Evolutionary conservation across 2,329 filamentous ascomycete genomes (phyloP).

Genomic region (Lasiodiplodia hormozganensis): DNA sequence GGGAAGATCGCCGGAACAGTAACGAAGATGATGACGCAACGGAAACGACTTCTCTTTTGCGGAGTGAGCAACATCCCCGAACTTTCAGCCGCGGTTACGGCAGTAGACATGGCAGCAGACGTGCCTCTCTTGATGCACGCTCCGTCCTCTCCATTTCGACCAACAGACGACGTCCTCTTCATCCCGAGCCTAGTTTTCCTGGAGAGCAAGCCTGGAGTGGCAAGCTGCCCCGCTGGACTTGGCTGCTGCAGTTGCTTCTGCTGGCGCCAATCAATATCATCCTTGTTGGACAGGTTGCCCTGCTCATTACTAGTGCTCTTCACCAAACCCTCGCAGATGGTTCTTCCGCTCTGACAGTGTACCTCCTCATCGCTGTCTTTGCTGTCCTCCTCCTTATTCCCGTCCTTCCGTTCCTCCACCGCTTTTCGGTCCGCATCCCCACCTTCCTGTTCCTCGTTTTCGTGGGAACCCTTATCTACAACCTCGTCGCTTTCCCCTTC

Average conservation of each 20-base stretch:
- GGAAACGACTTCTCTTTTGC: conserved; percentile 65
- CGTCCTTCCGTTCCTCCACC: conserved; percentile 82
- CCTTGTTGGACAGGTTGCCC: conserved; percentile 75
- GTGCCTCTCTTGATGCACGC: conserved; percentile 46
- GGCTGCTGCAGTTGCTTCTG: conserved; percentile 85
- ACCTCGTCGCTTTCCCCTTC: conserved; percentile 87
- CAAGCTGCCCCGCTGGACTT: conserved; percentile 80
- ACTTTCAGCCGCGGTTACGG: conserved; percentile 55
- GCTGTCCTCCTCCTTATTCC: conserved; percentile 78
- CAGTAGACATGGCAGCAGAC: conserved; percentile 53
- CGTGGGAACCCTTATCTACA: conserved; percentile 80
- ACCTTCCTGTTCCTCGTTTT: conserved; percentile 77
- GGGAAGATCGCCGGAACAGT: conserved; percentile 22
- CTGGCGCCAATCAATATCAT: conserved; percentile 80
- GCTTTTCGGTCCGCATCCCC: conserved; percentile 83
- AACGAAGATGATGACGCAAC: conserved; percentile 52
- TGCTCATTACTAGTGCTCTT: conserved; percentile 74
- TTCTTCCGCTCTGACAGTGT: conserved; percentile 72
- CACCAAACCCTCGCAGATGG: conserved; percentile 88
- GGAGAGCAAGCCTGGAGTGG: conserved; percentile 85
- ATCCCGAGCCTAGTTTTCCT: conserved; percentile 17
- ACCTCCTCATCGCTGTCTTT: conserved; percentile 72
- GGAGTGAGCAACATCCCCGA: conserved; percentile 51
- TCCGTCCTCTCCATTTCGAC: conserved; percentile 26
- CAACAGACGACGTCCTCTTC: not conserved